These are phyloP conservation scores for Neocucurbitaria cava DNA, from an alignment of 2,329 filamentous ascomycete species.

Conservation along the genomic window DNA sequence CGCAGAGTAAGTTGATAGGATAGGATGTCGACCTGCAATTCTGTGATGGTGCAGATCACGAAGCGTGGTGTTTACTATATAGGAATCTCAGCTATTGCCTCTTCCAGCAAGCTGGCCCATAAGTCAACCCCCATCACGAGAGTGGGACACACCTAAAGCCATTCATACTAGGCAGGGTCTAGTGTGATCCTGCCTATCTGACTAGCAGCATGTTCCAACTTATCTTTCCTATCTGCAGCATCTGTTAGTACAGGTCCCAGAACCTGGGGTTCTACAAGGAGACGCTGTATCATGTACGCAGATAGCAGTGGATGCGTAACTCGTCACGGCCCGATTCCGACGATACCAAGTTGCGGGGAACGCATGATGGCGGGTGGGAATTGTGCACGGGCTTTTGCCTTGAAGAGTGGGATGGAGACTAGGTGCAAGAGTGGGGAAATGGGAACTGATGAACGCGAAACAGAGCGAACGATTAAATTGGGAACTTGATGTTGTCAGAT, in stretches of 20 bases:
- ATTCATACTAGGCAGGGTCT: too few relatives aligned
- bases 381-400: neutral
- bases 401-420: neutral
- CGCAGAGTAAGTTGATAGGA: neutral
- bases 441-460: neutral
- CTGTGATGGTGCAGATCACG: neutral
- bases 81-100: neutral
- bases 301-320: neutral
- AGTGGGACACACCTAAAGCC: too few relatives aligned
- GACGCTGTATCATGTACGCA: too few relatives aligned
- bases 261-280: constrained; percentile 9
- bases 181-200: constrained; percentile 9
- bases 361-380: neutral
- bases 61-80: neutral
- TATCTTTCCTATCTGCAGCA: constrained; percentile 16
- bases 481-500: neutral
- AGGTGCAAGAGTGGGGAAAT: neutral
- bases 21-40: neutral
- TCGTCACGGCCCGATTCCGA: neutral
- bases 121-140: constrained; percentile 10
- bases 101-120: neutral
- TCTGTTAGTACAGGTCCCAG: neutral
- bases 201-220: neutral
- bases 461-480: neutral
- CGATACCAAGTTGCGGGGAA: neutral